Evolutionary conservation across 352 stramenopile species (phyloP).

Genomic region (Nannochloropsis limnetica): DNA sequence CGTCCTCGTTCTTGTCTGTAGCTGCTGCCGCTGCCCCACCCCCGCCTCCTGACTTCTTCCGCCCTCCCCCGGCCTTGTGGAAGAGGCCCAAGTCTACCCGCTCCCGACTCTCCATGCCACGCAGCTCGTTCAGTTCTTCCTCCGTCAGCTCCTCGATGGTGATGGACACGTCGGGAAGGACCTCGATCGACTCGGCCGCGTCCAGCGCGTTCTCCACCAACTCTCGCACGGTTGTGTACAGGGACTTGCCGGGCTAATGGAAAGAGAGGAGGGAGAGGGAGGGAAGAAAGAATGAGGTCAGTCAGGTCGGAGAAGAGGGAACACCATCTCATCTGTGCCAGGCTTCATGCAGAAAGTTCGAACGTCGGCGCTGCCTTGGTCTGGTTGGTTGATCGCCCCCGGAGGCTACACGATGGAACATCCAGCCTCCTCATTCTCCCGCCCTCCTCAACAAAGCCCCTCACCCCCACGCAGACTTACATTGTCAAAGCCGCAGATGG

Average conservation of each 20-base stretch:
- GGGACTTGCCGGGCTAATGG: constrained; percentile 59
- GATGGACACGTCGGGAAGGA: constrained; percentile 48
- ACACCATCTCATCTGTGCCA: not conserved
- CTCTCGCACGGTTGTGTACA: constrained; percentile 75
- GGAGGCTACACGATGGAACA: not conserved
- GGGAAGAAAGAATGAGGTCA: not conserved
- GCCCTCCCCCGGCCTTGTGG: not conserved
- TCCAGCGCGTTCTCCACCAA: constrained; percentile 64
- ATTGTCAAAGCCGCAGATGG: constrained; percentile 79
- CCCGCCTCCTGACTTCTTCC: not conserved
- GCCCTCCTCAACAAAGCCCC: not conserved
- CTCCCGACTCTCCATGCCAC: constrained; percentile 54
- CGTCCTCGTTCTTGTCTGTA: not conserved
- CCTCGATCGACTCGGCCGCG: constrained; percentile 53
- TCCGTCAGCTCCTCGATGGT: constrained; percentile 51
- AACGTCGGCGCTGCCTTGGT: not conserved
- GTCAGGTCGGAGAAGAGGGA: not conserved
- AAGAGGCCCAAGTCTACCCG: constrained; percentile 53
- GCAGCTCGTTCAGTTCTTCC: constrained; percentile 61
- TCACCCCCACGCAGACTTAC: constrained; percentile 41
- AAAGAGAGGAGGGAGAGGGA: not conserved
- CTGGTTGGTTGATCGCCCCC: not conserved
- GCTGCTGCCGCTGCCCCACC: not conserved
- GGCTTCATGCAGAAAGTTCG: no score
- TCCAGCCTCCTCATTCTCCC: not conserved